Conservation (phyloP, 768 basidiomycete genomes). For the Gloeopeniophorella convolvens region DNA sequence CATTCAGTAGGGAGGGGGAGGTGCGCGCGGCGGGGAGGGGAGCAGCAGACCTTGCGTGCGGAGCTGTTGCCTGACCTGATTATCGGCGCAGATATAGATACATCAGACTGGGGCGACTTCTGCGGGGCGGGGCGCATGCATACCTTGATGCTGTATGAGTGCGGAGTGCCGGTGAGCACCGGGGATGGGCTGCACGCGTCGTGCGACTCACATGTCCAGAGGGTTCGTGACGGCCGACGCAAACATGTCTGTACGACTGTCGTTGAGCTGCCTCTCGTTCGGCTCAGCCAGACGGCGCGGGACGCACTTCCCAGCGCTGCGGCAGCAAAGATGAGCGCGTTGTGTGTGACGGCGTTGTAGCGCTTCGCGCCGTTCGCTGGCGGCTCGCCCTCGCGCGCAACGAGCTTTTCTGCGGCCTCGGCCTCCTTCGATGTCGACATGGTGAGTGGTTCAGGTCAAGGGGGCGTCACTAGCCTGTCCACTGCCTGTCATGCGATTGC, state of each 20-base stretch:
- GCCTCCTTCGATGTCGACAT: neutral
- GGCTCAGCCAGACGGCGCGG: neutral
- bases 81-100: too few relatives aligned
- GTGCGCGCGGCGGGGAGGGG: neutral
- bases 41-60: constrained; percentile 28
- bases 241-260: constrained; percentile 27
- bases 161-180: neutral
- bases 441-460: too few relatives aligned
- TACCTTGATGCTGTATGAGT: constrained; percentile 25
- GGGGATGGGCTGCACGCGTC: neutral
- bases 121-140: neutral
- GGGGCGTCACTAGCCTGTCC: too few relatives aligned
- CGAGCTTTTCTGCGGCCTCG: neutral
- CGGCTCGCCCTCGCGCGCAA: neutral
- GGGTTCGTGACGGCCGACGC: constrained; percentile 32
- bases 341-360: constrained; percentile 1
- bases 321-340: constrained; percentile 10
- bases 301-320: constrained; percentile 14
- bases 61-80: constrained; percentile 31
- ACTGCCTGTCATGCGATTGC: too few relatives aligned
- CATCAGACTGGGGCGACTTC: too few relatives aligned
- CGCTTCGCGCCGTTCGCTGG: neutral
- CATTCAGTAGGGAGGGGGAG: neutral
- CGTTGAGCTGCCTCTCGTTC: neutral
- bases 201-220: constrained; percentile 28